Evolutionary conservation across 2,329 filamentous ascomycete genomes (phyloP).

Genomic region (Colletotrichum zoysiae): DNA sequence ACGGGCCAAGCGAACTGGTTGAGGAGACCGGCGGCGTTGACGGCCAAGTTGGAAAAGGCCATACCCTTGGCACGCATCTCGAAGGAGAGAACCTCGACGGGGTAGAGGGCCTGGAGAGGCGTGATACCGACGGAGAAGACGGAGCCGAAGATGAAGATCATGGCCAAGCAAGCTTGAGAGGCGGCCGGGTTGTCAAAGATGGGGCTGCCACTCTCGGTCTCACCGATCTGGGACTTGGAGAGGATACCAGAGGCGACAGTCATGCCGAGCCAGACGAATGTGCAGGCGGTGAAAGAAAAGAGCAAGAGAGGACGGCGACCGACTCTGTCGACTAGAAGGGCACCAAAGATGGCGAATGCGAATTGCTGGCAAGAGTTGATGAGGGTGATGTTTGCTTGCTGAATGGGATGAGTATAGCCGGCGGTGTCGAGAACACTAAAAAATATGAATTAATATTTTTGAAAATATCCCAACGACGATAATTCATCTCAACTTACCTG

Average conservation of each 20-base stretch:
- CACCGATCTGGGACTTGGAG: slow-evolving; percentile 48
- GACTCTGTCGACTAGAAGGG: slow-evolving; percentile 61
- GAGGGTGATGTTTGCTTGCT: slow-evolving; percentile 63
- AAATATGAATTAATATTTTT: neutral
- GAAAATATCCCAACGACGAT: too few species aligned
- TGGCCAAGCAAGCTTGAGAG: slow-evolving; percentile 61
- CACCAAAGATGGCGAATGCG: slow-evolving; percentile 62
- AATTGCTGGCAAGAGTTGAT: slow-evolving; percentile 65
- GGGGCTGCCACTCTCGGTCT: slow-evolving; percentile 46
- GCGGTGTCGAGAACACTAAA: slow-evolving; percentile 62
- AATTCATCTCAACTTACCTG: slow-evolving; percentile 41
- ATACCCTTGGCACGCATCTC: slow-evolving; percentile 64
- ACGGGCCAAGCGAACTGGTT: slow-evolving; percentile 58
- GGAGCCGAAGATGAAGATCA: slow-evolving; percentile 67
- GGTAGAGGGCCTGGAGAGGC: slow-evolving; percentile 55
- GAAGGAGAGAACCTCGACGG: slow-evolving; percentile 62
- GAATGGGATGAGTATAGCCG: slow-evolving; percentile 56
- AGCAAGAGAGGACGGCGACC: slow-evolving; percentile 67
- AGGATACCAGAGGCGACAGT: slow-evolving; percentile 59
- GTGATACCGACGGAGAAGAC: slow-evolving; percentile 61
- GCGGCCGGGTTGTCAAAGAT: slow-evolving; percentile 52
- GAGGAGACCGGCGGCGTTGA: slow-evolving; percentile 58
- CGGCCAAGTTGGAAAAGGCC: slow-evolving; percentile 57
- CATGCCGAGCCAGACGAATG: slow-evolving; percentile 64
- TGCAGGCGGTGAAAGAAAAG: slow-evolving; percentile 62